A percentile compares a stretch with the other conserved stretches of the same genome.
Evolutionary conservation across 2,329 filamentous ascomycete genomes (phyloP).

Genomic region (Paracoccidioides lutzii): DNA sequence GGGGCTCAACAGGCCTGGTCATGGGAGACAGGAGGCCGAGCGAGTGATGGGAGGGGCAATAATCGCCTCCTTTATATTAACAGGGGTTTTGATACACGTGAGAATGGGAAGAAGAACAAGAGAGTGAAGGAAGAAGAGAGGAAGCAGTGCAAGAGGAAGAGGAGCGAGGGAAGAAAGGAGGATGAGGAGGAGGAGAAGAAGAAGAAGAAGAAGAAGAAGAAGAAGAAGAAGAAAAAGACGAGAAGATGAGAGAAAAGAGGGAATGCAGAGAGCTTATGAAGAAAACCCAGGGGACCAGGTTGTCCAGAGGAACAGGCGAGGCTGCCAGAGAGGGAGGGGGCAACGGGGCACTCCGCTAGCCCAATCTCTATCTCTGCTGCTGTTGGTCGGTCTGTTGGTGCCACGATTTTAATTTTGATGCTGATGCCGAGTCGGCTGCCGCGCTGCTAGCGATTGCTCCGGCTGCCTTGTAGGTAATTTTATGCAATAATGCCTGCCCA

Average conservation of each 20-base stretch:
- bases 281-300: not conserved
- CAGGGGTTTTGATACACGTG: conserved; percentile 3
- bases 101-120: conserved; percentile 19
- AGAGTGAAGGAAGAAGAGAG: too few relatives aligned
- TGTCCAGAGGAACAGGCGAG: not conserved
- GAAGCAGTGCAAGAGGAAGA: not conserved
- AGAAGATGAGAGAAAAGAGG: conserved; percentile 18
- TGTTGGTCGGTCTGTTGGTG: too few relatives aligned
- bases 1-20: conserved; percentile 3
- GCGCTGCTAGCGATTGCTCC: too few relatives aligned
- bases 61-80: too few relatives aligned
- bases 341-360: not conserved
- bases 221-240: conserved; percentile 18
- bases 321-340: not conserved
- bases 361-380: too few relatives aligned
- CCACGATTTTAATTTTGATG: too few relatives aligned
- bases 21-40: not conserved
- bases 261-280: conserved; percentile 14
- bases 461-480: too few relatives aligned
- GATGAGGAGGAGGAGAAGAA: conserved; percentile 5
- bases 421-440: too few relatives aligned
- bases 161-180: conserved; percentile 5
- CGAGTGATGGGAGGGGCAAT: conserved; percentile 8
- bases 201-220: conserved; percentile 6
- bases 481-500: too few relatives aligned